Evolutionary conservation across 371 early-diverging fungal species (phyloP), one percentile per base, ranked within the genome.

Genomic region (Apophysomyces sp.): DNA sequence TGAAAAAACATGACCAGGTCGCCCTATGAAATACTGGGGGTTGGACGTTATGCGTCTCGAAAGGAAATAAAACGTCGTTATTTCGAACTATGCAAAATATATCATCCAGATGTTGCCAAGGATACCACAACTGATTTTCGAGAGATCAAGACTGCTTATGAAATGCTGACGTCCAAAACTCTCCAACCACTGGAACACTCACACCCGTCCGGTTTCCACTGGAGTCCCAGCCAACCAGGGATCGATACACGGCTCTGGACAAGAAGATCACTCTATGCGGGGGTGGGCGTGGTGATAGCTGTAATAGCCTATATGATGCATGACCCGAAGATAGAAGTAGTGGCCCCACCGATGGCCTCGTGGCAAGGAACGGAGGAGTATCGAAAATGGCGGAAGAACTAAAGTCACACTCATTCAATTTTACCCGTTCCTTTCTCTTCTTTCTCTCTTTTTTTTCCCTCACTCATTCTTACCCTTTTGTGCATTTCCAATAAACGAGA

Each of bases 1-100:
- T 18, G 7, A 41, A 41, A 41, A 21, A 53, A 52, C 52, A 52
- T 60, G 52, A 18, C 52, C 18, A 68, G 66, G 53, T 56, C 67
- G 27, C 66, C 74, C n/a, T 74, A 66, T 39, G 64, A 74, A 27
- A 54, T 71, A 5, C 58, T 74, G 31, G 74, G 74, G 11, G 67
- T 74, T 15, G 60, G 60, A 21, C 63, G 59, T 30, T 68, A 37
- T 21, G 39, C 60, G 4, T 57, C 59, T 11, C 63, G 68, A 72
- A 66, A 68, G 57, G 69, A 74, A 61, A 69, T 74, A 41, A 63
- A 66, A 40, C 66, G 52, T 44, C 63, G 69, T 6, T 74, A 74
- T 52, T 53, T 69, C 12, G 67, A 71, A 30, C 49, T 74, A 16
- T 74, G 71, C 54, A 74, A 74, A 58, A 58, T 53, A 24, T 58